Evolutionary conservation across 805 yeast species (phyloP).

Genomic region (Lipomyces spencermartinsiae): DNA sequence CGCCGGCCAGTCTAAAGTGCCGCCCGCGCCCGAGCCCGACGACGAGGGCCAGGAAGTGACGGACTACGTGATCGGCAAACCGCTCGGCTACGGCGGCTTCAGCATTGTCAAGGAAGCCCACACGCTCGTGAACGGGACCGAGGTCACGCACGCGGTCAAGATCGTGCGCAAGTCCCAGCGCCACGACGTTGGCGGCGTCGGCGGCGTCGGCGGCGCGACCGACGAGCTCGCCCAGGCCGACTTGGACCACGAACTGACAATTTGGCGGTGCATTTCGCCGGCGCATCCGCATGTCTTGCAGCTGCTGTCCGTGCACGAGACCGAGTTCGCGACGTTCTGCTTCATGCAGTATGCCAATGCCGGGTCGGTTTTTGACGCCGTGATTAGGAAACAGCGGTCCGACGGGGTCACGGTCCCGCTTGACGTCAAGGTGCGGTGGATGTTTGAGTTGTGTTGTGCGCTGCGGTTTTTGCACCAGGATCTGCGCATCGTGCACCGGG

Average conservation of each 20-base stretch:
- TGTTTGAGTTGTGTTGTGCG: constrained; percentile 62
- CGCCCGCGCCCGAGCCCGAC: constrained; percentile 46
- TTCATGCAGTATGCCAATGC: constrained; percentile 70
- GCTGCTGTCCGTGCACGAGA: constrained; percentile 65
- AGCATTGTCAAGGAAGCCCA: constrained; percentile 79
- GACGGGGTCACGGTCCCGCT: constrained; percentile 36
- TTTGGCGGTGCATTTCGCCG: constrained; percentile 67
- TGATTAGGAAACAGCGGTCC: constrained; percentile 17
- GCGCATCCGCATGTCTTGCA: constrained; percentile 71
- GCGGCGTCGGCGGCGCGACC: constrained; percentile 36
- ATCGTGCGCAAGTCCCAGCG: constrained; percentile 50
- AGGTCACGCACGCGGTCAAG: constrained; percentile 60
- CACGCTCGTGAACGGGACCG: constrained; percentile 42
- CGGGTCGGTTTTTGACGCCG: constrained; percentile 78
- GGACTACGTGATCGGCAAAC: constrained; percentile 66
- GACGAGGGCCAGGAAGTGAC: constrained; percentile 74
- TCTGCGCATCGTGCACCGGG: constrained; percentile 76
- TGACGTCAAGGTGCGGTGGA: constrained; percentile 25
- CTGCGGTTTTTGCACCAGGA: constrained; percentile 67
- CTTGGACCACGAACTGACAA: constrained; percentile 70
- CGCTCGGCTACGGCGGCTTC: constrained; percentile 90
- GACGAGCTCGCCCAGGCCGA: constrained; percentile 57
- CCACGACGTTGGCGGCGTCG: constrained; percentile 14
- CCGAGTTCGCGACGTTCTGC: constrained; percentile 68
- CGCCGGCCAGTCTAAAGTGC: neutral